Conservation (phyloP, 352 stramenopile species). For the Blastocystis sp. region DNA sequence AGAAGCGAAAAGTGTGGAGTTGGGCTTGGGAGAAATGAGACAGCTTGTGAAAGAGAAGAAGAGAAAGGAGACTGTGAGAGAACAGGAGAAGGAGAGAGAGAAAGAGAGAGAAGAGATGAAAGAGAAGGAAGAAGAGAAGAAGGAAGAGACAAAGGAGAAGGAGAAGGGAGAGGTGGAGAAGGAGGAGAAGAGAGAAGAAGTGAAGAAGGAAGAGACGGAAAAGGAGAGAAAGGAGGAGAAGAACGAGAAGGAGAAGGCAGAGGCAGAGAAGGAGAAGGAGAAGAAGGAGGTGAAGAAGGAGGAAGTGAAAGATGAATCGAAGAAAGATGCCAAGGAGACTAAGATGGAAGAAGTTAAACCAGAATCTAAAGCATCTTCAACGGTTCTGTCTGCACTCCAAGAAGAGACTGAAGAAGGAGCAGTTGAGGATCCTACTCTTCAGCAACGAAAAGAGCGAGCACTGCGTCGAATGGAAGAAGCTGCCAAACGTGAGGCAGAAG, state of each 20-base stretch:
- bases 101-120: not conserved
- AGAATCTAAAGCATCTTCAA: not conserved
- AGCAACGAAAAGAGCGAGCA: not conserved
- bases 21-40: conserved; percentile 5
- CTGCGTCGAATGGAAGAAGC: not conserved
- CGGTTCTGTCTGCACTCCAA: not conserved
- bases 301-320: not conserved
- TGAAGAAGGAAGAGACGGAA: not conserved
- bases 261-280: not conserved
- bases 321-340: not conserved
- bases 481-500: not conserved
- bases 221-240: not conserved
- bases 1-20: not conserved
- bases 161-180: conserved; percentile 10
- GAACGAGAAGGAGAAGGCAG: conserved; percentile 6
- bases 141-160: not conserved
- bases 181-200: not conserved
- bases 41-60: not conserved
- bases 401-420: conserved; percentile 8
- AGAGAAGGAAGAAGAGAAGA: not conserved
- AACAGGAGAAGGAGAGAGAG: not conserved
- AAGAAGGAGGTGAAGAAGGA: not conserved
- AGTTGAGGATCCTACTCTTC: not conserved
- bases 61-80: not conserved
- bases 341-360: not conserved